Percentiles rank a stretch among this genome's conserved stretches.
These are phyloP conservation scores for Tephrocybe sp. DNA, from an alignment of 768 basidiomycete genomes.

Conservation along the genomic window DNA sequence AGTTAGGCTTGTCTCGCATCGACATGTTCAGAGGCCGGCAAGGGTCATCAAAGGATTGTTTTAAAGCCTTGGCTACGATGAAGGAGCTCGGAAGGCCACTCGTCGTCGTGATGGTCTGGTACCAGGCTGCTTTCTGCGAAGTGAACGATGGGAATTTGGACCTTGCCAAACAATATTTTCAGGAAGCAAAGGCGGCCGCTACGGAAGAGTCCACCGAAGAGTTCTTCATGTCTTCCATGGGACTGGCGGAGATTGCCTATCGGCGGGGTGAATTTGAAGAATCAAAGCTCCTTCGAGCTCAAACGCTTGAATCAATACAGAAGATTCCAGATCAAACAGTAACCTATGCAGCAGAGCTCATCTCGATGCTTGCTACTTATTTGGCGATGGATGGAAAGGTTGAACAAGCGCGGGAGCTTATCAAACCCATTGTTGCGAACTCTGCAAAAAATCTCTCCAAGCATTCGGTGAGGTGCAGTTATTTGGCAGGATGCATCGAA, in stretches of 20 bases:
- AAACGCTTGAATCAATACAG: neutral
- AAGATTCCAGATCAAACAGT: neutral
- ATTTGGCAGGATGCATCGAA: constrained; percentile 5
- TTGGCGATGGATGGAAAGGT: constrained; percentile 4
- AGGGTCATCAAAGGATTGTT: neutral
- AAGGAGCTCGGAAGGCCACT: neutral
- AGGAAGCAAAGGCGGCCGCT: neutral
- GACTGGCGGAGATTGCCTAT: constrained; percentile 3
- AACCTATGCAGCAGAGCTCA: neutral
- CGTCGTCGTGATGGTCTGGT: neutral
- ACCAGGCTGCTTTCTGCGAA: neutral
- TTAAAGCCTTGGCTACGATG: neutral
- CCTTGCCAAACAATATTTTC: constrained; percentile 1
- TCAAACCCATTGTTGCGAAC: neutral
- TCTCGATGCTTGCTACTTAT: neutral
- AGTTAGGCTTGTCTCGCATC: neutral
- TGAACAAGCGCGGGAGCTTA: neutral
- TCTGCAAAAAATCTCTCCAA: neutral
- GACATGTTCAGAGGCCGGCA: neutral
- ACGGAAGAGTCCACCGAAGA: neutral
- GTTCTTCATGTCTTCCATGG: neutral
- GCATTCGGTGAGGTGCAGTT: neutral
- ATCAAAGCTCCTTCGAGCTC: neutral
- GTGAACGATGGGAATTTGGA: neutral
- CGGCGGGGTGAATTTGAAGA: neutral